A percentile compares a stretch with the other conserved stretches of the same genome.
phyloP scores from a whole-genome alignment of 257 asterid genomes.

The Knoxia roxburghii region DNA sequence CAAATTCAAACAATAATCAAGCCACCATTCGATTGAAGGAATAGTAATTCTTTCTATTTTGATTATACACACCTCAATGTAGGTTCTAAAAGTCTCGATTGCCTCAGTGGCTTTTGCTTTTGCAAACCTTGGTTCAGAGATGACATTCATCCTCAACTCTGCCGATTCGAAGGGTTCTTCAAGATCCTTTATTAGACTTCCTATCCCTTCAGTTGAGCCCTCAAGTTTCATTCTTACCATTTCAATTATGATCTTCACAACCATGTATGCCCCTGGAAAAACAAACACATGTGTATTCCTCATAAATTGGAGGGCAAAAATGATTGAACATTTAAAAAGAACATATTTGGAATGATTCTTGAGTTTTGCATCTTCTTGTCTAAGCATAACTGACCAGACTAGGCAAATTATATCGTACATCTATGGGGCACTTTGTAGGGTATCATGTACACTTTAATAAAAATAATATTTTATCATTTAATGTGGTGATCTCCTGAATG shows the following conservation, averaged over 20 bases:
- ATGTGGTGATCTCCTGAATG: too few species aligned
- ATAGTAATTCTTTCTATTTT: background rate
- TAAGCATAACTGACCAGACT: too few species aligned
- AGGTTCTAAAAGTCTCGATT: slow-evolving; percentile 55
- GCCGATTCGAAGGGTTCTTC: slow-evolving; percentile 73
- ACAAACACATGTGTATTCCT: background rate
- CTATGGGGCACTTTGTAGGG: too few species aligned
- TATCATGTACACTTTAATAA: too few species aligned
- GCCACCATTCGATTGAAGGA: too few species aligned
- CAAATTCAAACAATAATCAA: background rate
- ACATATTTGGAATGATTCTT: too few species aligned
- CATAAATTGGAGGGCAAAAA: too few species aligned
- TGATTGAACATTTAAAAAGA: too few species aligned
- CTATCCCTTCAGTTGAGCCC: slow-evolving; percentile 70
- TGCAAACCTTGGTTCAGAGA: slow-evolving; percentile 66
- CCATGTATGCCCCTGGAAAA: slow-evolving; percentile 76
- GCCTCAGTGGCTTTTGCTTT: slow-evolving; percentile 69
- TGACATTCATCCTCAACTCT: slow-evolving; percentile 69
- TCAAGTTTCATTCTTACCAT: slow-evolving; percentile 88
- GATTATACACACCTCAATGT: slow-evolving; percentile 51
- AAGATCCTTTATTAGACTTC: slow-evolving; percentile 67
- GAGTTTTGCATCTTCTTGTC: too few species aligned
- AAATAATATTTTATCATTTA: too few species aligned
- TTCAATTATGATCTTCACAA: slow-evolving; percentile 75
- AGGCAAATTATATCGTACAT: too few species aligned